phyloP scores from a whole-genome alignment of 148 eudicot genomes.

The Linanthus parryae region DNA sequence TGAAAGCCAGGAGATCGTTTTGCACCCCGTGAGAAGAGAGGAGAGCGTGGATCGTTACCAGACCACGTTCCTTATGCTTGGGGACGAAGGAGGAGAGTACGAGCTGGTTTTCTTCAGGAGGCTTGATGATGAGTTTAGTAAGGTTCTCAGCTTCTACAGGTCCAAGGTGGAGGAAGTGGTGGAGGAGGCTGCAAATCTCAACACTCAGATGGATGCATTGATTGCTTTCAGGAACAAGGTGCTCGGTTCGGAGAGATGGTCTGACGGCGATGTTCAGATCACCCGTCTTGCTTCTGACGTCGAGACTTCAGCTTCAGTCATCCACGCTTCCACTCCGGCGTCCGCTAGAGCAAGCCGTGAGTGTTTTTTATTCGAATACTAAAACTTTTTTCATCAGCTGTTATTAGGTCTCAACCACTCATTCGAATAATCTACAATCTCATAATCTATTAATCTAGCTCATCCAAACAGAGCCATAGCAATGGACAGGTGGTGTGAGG shows the following conservation, averaged over 20 bases:
- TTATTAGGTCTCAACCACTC: too few relatives aligned
- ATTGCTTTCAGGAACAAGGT: constrained; percentile 31
- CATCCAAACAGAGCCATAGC: too few relatives aligned
- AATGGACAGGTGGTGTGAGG: too few relatives aligned
- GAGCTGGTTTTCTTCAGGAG: constrained; percentile 26
- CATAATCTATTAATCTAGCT: too few relatives aligned
- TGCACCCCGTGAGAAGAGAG: constrained; percentile 1
- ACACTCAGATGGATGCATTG: constrained; percentile 35
- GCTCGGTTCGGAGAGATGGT: too few relatives aligned
- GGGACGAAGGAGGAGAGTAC: constrained; percentile 25
- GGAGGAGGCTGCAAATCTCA: constrained; percentile 22
- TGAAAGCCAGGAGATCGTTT: constrained; percentile 26
- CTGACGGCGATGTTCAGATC: too few relatives aligned
- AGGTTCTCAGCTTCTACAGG: constrained; percentile 26
- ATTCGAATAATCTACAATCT: too few relatives aligned
- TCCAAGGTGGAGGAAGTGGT: constrained; percentile 23
- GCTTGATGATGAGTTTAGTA: constrained; percentile 35
- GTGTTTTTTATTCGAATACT: background rate
- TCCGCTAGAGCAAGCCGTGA: constrained; percentile 11
- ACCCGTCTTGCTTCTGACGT: constrained; percentile 2
- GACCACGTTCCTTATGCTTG: constrained; percentile 19
- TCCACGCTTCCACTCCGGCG: too few relatives aligned
- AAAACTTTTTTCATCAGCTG: too few relatives aligned
- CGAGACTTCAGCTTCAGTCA: constrained; percentile 10
- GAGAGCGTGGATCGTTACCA: constrained; percentile 7